These are phyloP conservation scores for Claviceps sp. DNA, from an alignment of 2,329 filamentous ascomycete species.

Conservation along the genomic window DNA sequence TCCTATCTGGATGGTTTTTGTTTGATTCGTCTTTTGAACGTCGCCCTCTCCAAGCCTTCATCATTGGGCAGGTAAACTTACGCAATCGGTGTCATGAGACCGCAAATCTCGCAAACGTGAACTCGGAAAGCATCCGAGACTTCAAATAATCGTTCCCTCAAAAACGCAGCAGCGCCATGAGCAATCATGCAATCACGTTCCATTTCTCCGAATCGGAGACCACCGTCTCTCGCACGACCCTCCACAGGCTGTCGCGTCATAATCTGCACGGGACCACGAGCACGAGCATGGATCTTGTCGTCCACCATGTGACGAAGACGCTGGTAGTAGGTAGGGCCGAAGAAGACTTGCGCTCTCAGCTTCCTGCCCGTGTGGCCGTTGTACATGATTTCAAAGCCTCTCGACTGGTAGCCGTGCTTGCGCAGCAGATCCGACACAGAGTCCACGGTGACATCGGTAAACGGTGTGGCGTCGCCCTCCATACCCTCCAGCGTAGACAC, in stretches of 20 bases:
- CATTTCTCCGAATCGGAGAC: conserved; percentile 99
- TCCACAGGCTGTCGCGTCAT: conserved; percentile 95
- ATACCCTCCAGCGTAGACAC: conserved; percentile 86
- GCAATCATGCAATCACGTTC: conserved; percentile 99
- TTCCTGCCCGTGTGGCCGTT: conserved; percentile 95
- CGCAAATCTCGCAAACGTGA: conserved; percentile 96
- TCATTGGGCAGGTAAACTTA: conserved; percentile 39
- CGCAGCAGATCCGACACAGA: conserved; percentile 77
- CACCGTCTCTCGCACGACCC: conserved; percentile 94
- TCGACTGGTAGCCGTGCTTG: conserved; percentile 87
- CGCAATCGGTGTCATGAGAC: conserved; percentile 97
- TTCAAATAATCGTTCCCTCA: conserved; percentile 95
- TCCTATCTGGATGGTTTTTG: background rate
- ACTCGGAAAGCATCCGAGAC: conserved; percentile 97
- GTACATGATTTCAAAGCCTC: conserved; percentile 97
- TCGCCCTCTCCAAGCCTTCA: background rate
- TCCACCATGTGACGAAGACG: conserved; percentile 98
- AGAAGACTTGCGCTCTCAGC: conserved; percentile 85
- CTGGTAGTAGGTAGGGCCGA: conserved; percentile 97
- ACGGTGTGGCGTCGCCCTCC: conserved; percentile 94
- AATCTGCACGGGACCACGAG: conserved; percentile 91
- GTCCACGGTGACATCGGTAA: conserved; percentile 94
- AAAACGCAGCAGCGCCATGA: conserved; percentile 91
- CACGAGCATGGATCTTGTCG: conserved; percentile 99
- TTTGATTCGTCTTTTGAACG: background rate